Percentiles rank a stretch among this genome's conserved stretches.
These are phyloP conservation scores for Podaxis mareebaensis DNA, from an alignment of 768 basidiomycete species.

Conservation along the genomic window DNA sequence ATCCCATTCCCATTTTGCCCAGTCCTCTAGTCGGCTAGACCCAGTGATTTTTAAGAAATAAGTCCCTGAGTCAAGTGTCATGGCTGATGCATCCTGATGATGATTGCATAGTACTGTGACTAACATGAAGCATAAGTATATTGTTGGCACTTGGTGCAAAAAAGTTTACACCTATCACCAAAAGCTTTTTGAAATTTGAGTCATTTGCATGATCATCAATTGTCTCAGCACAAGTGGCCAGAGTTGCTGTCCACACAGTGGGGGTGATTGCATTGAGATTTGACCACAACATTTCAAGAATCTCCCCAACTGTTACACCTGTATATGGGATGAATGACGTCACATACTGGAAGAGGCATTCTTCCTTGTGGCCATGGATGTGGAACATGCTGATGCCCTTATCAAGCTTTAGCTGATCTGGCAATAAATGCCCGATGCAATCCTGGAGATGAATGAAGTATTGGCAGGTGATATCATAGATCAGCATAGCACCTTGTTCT, in stretches of 20 bases:
- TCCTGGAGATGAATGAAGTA: too few relatives aligned
- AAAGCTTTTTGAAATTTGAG: constrained; percentile 26
- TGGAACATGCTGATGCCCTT: constrained; percentile 13
- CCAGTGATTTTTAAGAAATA: too few relatives aligned
- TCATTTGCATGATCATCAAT: constrained; percentile 27
- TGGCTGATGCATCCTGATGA: too few relatives aligned
- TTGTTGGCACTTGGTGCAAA: too few relatives aligned
- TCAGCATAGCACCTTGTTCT: constrained; percentile 7
- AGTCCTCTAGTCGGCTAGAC: too few relatives aligned
- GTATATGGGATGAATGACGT: constrained; percentile 20
- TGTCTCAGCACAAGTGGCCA: constrained; percentile 19
- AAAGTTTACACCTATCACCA: constrained; percentile 15
- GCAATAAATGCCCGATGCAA: not conserved
- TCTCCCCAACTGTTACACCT: constrained; percentile 17
- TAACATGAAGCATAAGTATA: too few relatives aligned
- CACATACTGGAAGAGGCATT: constrained; percentile 25
- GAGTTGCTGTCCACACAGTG: constrained; percentile 17
- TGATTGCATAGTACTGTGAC: too few relatives aligned
- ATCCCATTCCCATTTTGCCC: too few relatives aligned
- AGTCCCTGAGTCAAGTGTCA: too few relatives aligned
- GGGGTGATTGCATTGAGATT: constrained; percentile 19
- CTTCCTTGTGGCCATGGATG: too few relatives aligned
- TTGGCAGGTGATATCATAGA: too few relatives aligned
- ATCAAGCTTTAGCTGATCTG: constrained; percentile 10
- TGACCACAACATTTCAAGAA: constrained; percentile 24